Conservation (phyloP, 176 grass and related monocot species). For the Poa annua region DNA sequence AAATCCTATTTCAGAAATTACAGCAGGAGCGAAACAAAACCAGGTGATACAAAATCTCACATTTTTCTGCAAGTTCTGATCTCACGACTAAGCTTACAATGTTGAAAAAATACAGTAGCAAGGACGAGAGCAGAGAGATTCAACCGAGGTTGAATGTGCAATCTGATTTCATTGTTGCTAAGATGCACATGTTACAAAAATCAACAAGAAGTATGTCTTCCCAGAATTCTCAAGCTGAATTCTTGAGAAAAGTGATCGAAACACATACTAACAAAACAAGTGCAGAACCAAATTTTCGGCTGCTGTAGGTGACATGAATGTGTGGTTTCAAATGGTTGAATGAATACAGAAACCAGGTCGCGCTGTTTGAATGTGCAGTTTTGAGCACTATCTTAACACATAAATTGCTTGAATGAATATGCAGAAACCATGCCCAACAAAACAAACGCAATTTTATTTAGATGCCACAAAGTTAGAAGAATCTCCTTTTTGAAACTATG, state of each 20-base stretch:
- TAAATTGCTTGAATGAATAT: no score
- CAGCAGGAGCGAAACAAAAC: conserved; percentile 17
- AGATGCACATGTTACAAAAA: neutral
- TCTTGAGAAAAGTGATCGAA: no score
- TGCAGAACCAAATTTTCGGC: conserved; percentile 49
- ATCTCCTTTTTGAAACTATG: no score
- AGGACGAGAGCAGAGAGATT: neutral
- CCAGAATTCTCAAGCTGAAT: no score
- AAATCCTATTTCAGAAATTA: conserved; percentile 46
- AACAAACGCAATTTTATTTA: no score
- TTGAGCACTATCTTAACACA: no score
- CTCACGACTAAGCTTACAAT: neutral
- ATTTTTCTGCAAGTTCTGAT: neutral
- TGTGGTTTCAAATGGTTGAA: neutral
- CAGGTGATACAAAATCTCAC: no score
- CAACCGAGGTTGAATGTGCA: neutral
- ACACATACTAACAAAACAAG: conserved; percentile 22
- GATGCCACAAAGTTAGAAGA: no score
- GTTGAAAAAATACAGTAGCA: neutral
- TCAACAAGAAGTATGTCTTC: no score
- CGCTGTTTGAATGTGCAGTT: no score
- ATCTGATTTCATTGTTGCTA: neutral
- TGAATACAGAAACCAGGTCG: neutral
- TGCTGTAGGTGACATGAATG: no score
- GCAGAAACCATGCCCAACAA: no score